Base-by-base conservation (phyloP, 192 early-diverging fungal species). In the Phycomyces nitens region DNA sequence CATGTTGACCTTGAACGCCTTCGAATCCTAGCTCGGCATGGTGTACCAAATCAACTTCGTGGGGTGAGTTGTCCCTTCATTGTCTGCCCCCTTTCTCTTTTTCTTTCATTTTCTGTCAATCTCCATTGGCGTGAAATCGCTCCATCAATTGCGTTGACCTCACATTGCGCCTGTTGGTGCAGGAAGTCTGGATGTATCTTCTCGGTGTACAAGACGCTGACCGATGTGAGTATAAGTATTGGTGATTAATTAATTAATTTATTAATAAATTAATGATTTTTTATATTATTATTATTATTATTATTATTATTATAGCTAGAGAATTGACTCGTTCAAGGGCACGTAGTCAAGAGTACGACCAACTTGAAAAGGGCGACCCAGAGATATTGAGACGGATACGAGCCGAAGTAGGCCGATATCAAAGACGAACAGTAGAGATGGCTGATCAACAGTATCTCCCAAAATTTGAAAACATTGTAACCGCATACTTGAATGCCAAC, bases 181-280 rank as follows among this genome's bases (percentile, higher is more conserved):
- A 85, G 84, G 90, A 91, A 53, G 90, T 89, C 29, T 96, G 94
- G 94, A 87, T 90, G 75, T 93, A 86, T 60, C 75, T 96, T 53
- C 82, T 96, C 20, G 90, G 88, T 55, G 89, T 94, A 23, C 85
- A 92, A 75, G 78, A 86, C 56, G 78, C 92, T 11, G 90, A 96
- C 78, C 78, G 89, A 69, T 89, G 87, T 84, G 78, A 70, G 77
- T 79, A 43, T n/a, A n/a, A n/a, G n/a, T n/a, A n/a, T n/a, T n/a
- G n/a, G n/a, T n/a, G n/a, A n/a, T n/a, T n/a, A n/a, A n/a, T n/a
- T 34, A 34, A 34, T 34, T 34, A 5, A 34, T 34, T 34, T 34
- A 34, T 34, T 34, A n/a, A n/a, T n/a, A n/a, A n/a, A n/a, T n/a
- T 34, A 34, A 34, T 34, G 2, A 5, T 5, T 34, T 34, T 34